Base-by-base conservation (phyloP, 257 asterid species). In the Scutellaria galericulata region DNA sequence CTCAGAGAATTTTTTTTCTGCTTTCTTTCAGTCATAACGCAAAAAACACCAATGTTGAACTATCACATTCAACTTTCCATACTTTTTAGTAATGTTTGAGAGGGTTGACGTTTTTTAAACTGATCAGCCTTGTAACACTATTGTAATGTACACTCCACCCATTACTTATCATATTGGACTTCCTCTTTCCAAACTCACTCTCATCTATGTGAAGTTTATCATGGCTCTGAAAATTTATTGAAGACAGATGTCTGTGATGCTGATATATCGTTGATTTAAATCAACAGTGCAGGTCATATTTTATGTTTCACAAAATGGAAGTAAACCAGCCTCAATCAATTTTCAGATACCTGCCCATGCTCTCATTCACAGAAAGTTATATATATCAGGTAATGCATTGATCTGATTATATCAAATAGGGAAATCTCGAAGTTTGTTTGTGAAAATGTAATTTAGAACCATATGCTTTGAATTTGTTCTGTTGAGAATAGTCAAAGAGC, bases 281-380 rank as follows among this genome's bases (percentile, higher is more conserved):
- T 72, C 45, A 72, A 75, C 93, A 95, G 99, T 90, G 95, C 85
- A 86, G 98, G 79, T 95, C 99, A 42, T 90, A 92, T 76, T 90
- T 90, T 81, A 84, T 92, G 96, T 95, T 95, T 80, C 99, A 95
- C 76, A 58, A 78, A 39, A 83, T 95, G 93, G 97, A 95, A 66
- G 82, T 76, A 42, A 84, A 84, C 64, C 82, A 85, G 73, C 92
- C 92, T 0, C 86, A 72, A 39, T 79, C 83, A 45, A 77, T 92
- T 58, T 92, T 92, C 86, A 86, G 76, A 81, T 84, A 84, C 85
- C 85, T 95, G 20, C 99, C 99, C 7, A 70, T 95, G 69, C 97
- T 95, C 70, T 88, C 97, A 6, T 92, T 95, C 73, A 82, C 93
- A 40, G 99, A 92, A 79, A 90, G 99, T 79, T 95, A 78, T 77